These are phyloP conservation scores for Heimioporus retisporus DNA, from an alignment of 1,284 basidiomycete genomes.

Conservation along the genomic window DNA sequence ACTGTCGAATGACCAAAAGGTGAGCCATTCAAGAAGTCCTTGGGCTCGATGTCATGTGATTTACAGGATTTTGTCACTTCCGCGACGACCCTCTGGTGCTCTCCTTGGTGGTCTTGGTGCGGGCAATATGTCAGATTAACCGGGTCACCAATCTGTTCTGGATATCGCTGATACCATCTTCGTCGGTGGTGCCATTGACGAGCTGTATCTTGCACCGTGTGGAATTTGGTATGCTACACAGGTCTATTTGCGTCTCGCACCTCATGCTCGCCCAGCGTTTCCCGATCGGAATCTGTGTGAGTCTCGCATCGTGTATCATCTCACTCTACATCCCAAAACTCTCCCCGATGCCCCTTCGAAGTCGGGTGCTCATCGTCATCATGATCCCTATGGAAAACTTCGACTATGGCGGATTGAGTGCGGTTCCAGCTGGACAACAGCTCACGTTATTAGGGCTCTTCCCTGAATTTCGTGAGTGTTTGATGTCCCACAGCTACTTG, in stretches of 20 bases:
- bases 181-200: conserved; percentile 79
- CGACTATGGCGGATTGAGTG: conserved; percentile 73
- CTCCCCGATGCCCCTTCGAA: conserved; percentile 81
- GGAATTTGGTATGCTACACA: conserved; percentile 66
- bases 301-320: conserved; percentile 82
- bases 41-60: no score
- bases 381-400: conserved; percentile 74
- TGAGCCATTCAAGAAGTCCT: conserved; percentile 27
- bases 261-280: conserved; percentile 61
- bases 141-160: conserved; percentile 76
- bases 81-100: conserved; percentile 81
- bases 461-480: conserved; percentile 78
- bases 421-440: conserved; percentile 75
- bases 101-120: conserved; percentile 79
- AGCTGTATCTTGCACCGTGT: conserved; percentile 75
- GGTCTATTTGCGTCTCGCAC: neutral
- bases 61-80: conserved; percentile 83
- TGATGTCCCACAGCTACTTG: neutral
- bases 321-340: conserved; percentile 65
- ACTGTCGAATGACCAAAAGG: conserved; percentile 81
- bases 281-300: conserved; percentile 76
- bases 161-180: conserved; percentile 81
- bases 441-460: conserved; percentile 70
- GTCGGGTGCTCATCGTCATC: conserved; percentile 81
- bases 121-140: conserved; percentile 78